phyloP scores from a whole-genome alignment of 2,329 filamentous ascomycete species.

The Colletotrichum sp. region DNA sequence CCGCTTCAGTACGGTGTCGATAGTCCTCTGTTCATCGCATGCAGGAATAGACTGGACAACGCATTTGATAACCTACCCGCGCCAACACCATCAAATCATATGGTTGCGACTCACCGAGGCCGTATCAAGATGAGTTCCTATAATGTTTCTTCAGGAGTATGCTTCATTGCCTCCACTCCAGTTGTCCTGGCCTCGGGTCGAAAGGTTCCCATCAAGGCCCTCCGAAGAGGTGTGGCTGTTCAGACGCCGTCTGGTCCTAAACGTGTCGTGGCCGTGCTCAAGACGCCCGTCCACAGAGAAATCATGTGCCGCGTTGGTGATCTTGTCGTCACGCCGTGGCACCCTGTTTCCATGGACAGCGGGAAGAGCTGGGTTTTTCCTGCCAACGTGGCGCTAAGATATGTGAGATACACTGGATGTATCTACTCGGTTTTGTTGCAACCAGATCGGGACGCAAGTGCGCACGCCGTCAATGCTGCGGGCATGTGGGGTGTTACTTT shows the following conservation, averaged over 20 bases:
- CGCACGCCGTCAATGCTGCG: slow-evolving; percentile 55
- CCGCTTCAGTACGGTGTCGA: slow-evolving; percentile 56
- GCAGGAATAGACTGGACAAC: slow-evolving; percentile 51
- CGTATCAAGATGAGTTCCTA: slow-evolving; percentile 47
- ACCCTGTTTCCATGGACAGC: slow-evolving; percentile 51
- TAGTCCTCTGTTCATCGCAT: slow-evolving; percentile 56
- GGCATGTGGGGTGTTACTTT: slow-evolving; percentile 60
- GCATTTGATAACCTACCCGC: slow-evolving; percentile 53
- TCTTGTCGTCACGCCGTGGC: slow-evolving; percentile 63
- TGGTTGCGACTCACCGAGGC: not conserved
- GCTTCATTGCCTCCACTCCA: slow-evolving; percentile 55
- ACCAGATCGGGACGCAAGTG: slow-evolving; percentile 41
- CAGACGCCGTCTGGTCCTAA: slow-evolving; percentile 54
- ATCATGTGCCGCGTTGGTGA: slow-evolving; percentile 49
- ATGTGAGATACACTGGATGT: slow-evolving; percentile 49
- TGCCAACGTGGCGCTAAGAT: slow-evolving; percentile 32
- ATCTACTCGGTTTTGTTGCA: slow-evolving; percentile 64
- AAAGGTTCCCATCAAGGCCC: slow-evolving; percentile 41
- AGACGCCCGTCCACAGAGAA: slow-evolving; percentile 45
- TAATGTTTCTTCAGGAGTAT: slow-evolving; percentile 45
- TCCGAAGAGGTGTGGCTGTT: slow-evolving; percentile 52
- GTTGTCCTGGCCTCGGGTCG: slow-evolving; percentile 49
- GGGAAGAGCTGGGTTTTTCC: slow-evolving; percentile 52
- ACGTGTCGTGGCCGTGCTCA: slow-evolving; percentile 54
- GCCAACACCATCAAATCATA: slow-evolving; percentile 41